Evolutionary conservation across 2,329 filamentous ascomycete genomes (phyloP), one percentile per base, ranked within the genome.

Genomic region (Clarireedia homoeocarpa): DNA sequence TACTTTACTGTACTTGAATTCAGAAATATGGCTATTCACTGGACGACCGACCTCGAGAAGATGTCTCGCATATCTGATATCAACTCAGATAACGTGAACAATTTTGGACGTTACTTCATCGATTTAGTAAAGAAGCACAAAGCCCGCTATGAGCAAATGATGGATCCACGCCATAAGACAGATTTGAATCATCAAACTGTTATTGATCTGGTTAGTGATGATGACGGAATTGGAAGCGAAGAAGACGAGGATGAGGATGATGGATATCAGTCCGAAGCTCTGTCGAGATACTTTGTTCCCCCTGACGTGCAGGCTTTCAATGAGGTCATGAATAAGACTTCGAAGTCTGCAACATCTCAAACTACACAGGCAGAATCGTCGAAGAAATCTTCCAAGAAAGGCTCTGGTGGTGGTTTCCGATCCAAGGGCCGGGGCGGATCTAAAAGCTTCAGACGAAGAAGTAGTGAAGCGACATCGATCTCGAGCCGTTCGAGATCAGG

Each of bases 1-100:
- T 73, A 85, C 0, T 94, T 94, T 67, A 84, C 82, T 0, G 85
- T 90, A 58, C 77, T 76, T 23, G 77, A 89, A 14, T 77, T 91
- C 51, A 81, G 84, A 38, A 80, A 86, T 62, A 91, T 94, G 86
- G 85, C 81, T 12, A 81, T 90, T 50, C 71, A 76, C 36, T 86
- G 87, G 75, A 88, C 87, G 0, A 76, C 74, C 6, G 81, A 75
- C 7, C 65, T 82, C 9, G 77, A 80, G 15, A 74, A 82, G 56
- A 87, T 94, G 82, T 73, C 71, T 34, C 70, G 71, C 7, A 86
- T 92, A 49, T 77, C 77, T 0, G 80, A 78, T 9, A 85, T 91
- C 57, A 78, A 85, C 53, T 61, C 68, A 1, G 80, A 83, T 26
- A 85, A 83, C 66, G 84, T 90, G 24, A 67, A 75, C 46, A 73